Conservation (phyloP, 108 stramenopile genomes). For the Skeletonema costatum region DNA sequence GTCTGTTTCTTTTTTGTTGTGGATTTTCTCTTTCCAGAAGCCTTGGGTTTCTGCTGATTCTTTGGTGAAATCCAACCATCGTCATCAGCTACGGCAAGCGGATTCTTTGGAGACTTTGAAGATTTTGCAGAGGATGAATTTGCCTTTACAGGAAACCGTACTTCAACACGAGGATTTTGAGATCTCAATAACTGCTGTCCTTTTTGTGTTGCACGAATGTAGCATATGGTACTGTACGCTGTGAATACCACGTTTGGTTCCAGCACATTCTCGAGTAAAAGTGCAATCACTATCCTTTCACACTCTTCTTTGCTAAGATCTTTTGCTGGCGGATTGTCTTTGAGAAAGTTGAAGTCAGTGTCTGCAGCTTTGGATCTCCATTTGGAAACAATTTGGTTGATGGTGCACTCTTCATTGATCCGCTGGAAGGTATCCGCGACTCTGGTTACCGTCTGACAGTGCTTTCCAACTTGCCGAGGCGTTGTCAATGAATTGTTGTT, state of each 20-base stretch:
- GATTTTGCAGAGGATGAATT: slow-evolving; percentile 6
- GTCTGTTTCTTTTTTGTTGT: slow-evolving; percentile 1
- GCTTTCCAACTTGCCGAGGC: slow-evolving; percentile 57
- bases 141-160: slow-evolving; percentile 33
- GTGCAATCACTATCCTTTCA: slow-evolving; percentile 52
- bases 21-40: slow-evolving; percentile 5
- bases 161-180: slow-evolving; percentile 25
- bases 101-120: slow-evolving; percentile 17
- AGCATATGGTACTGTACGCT: slow-evolving; percentile 46
- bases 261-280: slow-evolving; percentile 61
- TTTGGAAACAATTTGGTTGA: slow-evolving; percentile 70
- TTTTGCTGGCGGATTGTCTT: slow-evolving; percentile 67
- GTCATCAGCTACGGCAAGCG: slow-evolving; percentile 21
- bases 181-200: slow-evolving; percentile 25
- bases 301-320: slow-evolving; percentile 76
- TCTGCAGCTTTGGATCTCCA: slow-evolving; percentile 64
- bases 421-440: slow-evolving; percentile 46
- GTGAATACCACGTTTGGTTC: slow-evolving; percentile 51
- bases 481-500: slow-evolving; percentile 43
- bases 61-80: slow-evolving; percentile 48
- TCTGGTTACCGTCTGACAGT: slow-evolving; percentile 59
- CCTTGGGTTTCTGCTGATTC: slow-evolving; percentile 14
- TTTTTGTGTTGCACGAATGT: slow-evolving; percentile 30
- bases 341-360: slow-evolving; percentile 37
- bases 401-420: slow-evolving; percentile 53